Evolutionary conservation across 768 basidiomycete genomes (phyloP), one percentile per base, ranked within the genome.

Genomic region (Imleria badia): DNA sequence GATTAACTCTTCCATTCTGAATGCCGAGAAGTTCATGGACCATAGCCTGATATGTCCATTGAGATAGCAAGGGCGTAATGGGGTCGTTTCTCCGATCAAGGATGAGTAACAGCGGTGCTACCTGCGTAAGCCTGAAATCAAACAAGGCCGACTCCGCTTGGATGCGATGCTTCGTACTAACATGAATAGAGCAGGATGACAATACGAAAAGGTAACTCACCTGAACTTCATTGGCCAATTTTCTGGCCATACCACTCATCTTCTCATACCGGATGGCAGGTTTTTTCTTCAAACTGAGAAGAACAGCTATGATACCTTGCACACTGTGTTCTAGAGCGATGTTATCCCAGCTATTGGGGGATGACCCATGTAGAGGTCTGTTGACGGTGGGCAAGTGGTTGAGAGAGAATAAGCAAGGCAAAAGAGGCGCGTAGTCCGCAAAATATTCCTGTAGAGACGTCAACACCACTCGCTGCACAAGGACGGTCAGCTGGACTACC

Each of bases 1-100:
- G 72, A 66, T 92, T 86, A 5, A 98, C 94, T 54, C 97, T 81
- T 19, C 96, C 96, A 66, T 98, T 98, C 57, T 90, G 86, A 43
- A 99, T 97, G 3, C 91, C 89, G 8, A 98, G 73, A 14, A 97
- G 77, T 68, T 98, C 97, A 65, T 99, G 97, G 0, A 98, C 97
- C 95, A 98, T 98, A 2, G 96, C 97, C 69, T 98, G 96, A 73
- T 98, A 98, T 23, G 97, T 98, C 97, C 97, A 98, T 72, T 98
- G 97, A 3, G 93, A 93, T 30, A 98, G 78, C 35, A 98, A 74
- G 5, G 97, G 97, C 0, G 97, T 98, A 6, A 98, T 92, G 3
- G 97, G 97, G 66, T 99, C 97, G 71, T 97, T 98, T 59, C 96
- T 79, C 58, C 97, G 82, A 73, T 99, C 97, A 51, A 99, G 80